Evolutionary conservation across 2,329 filamentous ascomycete genomes (phyloP), one percentile per base, ranked within the genome.

Genomic region (Xylariaceae sp.): DNA sequence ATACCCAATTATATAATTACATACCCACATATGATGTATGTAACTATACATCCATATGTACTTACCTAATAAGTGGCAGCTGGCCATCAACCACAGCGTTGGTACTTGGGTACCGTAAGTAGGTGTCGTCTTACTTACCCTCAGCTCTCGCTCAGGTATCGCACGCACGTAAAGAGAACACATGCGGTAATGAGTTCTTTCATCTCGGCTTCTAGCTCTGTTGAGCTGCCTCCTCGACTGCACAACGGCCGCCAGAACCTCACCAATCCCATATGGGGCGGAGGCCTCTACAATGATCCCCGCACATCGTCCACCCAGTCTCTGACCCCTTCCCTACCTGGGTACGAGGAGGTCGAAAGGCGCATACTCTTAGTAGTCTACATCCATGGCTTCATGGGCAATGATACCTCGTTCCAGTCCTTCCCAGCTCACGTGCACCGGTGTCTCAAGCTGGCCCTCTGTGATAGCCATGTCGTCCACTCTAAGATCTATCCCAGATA

Each of bases 361-460:
- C 70, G 77, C 45, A 76, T 70, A 17, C 69, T 96, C 16, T 71
- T 96, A 2, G 59, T 94, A 15, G 69, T 95, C 37, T 95, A 88
- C 59, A 80, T 95, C 40, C 89, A 95, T 66, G 88, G 89, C 44
- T 95, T 94, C 64, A 83, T 92, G 72, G 88, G 89, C 36, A 83
- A 86, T 43, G 85, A 92, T 60, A 83, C 84, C 21, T 94, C 85
- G 41, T 96, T 96, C 58, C 77, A 81, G 46, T 86, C 83, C 31
- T 94, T 96, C 52, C 89, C 89, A 1, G 85, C 85, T 6, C 88
- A 95, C 64, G 76, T 95, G 3, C 89, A 96, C 60, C 76, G 80
- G 50, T 71, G 85, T 24, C 69, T 94, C 27, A 78, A 78, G 9
- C 68, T 76, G 7, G 70, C 81, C 1, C 65, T 95, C 9, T 67